Evolutionary conservation across 495 filamentous ascomycete species (phyloP).

Genomic region (Acidomyces sp.): DNA sequence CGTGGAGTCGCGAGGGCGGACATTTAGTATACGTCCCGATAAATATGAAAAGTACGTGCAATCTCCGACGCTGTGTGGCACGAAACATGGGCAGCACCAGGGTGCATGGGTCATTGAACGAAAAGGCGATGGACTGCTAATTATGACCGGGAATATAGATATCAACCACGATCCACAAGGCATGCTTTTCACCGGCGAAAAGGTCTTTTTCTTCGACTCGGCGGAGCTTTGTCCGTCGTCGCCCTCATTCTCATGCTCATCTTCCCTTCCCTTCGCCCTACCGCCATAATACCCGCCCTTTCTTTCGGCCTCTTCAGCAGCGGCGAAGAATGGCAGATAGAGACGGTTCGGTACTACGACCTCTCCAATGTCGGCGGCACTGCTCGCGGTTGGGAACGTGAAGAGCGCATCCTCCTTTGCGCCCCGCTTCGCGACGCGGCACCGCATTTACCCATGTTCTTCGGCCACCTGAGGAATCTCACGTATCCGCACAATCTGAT

Average conservation of each 20-base stretch:
- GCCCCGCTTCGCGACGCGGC: conserved; percentile 90
- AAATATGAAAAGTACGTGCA: conserved; percentile 44
- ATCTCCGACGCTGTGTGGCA: too few relatives aligned
- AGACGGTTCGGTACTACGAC: conserved; percentile 95
- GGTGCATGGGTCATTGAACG: too few relatives aligned
- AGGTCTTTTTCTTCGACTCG: conserved; percentile 59
- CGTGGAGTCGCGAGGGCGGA: conserved; percentile 11
- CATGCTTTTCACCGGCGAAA: conserved; percentile 57
- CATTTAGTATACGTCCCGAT: conserved; percentile 81
- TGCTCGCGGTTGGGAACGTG: conserved; percentile 82
- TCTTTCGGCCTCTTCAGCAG: conserved; percentile 57
- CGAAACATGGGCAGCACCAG: too few relatives aligned
- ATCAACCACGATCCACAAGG: conserved; percentile 68
- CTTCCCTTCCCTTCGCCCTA: conserved; percentile 54
- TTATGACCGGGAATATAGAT: conserved; percentile 56
- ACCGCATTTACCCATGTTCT: conserved; percentile 94
- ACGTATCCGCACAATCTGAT: conserved; percentile 96
- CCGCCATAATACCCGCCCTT: conserved; percentile 42
- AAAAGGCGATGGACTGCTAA: too few relatives aligned
- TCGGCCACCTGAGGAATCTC: conserved; percentile 85
- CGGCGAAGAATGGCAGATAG: conserved; percentile 60
- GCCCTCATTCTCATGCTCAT: conserved; percentile 53
- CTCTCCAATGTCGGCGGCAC: conserved; percentile 80
- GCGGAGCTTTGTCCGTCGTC: conserved; percentile 39
- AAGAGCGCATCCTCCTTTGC: conserved; percentile 89